Base-by-base conservation (phyloP, 805 yeast species). In the Ogataea nonfermentans region DNA sequence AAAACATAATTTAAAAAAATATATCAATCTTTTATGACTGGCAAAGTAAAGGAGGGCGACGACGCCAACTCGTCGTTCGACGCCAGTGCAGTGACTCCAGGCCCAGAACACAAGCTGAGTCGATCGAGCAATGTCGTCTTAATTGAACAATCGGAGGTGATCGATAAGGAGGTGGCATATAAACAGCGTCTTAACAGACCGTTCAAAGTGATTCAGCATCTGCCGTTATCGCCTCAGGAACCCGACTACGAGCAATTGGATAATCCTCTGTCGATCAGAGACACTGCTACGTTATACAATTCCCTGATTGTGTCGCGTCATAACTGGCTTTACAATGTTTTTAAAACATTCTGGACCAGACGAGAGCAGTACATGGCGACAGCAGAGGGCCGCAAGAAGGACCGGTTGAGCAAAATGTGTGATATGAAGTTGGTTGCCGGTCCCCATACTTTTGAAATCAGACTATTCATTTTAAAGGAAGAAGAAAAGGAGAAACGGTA, bases 361-460 rank as follows among this genome's bases (percentile, higher is more conserved):
- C 56, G 63, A 40, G 68, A 65, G 20, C 79, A 43, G 61, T 79
- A 39, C 73, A 80, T 46, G 70, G 40, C 76, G 66, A 58, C 70
- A 58, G 58, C 63, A 40, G 58, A 68, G 44, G 71, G 68, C 40
- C 61, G 64, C 29, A 73, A 65, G 52, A 62, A 95, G 52, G 97
- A 91, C 48, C 80, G 80, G 40, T 89, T 90, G 96, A 82, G 88
- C 44, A 89, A 88, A 57, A 66, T 93, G 41, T 78, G 91, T 50
- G 96, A 90, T 50, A 79, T 90, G 44, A 64, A 67, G 2, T 62
- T 89, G 63, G 67, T 70, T 9, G 70, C 84, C 15, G 98, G 97
- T 0, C 96, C 96, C 0, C 99, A 91, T 62, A 62, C 67, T 0
- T 87, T 87, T 62, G 87, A 81, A 27, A 73, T 84, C 2, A 67